phyloP scores from a whole-genome alignment of 1,139 yeast species.

The Lodderomyces margitis region DNA sequence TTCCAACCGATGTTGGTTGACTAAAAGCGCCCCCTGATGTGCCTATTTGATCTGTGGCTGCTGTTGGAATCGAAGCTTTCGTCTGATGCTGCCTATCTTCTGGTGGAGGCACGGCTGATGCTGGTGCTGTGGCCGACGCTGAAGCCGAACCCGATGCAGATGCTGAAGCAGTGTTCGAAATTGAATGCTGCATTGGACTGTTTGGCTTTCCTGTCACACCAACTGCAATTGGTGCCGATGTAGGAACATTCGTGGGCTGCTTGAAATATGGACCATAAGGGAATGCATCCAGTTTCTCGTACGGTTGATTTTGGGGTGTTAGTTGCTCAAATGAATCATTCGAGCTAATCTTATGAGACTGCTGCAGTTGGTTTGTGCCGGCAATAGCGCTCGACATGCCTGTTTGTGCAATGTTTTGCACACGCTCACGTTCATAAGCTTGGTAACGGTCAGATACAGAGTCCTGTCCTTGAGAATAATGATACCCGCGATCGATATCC shows the following conservation, averaged over 20 bases:
- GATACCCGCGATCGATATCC: constrained; percentile 4
- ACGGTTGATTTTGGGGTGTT: constrained; percentile 1
- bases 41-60: background rate
- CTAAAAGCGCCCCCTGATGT: background rate
- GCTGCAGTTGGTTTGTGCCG: background rate
- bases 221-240: constrained; percentile 4
- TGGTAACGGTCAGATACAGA: background rate
- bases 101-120: background rate
- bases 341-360: background rate
- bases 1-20: background rate
- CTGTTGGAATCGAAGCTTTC: background rate
- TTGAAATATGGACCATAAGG: constrained; percentile 10
- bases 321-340: background rate
- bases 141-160: background rate
- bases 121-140: background rate
- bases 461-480: background rate
- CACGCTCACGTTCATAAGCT: background rate
- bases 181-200: background rate
- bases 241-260: constrained; percentile 3
- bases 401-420: too few species aligned
- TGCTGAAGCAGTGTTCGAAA: background rate
- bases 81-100: background rate
- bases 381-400: too few species aligned
- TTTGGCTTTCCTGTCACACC: constrained; percentile 1
- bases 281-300: constrained; percentile 9